phyloP scores from a whole-genome alignment of 73 alveolate genomes.

The Effrenium voratum region DNA sequence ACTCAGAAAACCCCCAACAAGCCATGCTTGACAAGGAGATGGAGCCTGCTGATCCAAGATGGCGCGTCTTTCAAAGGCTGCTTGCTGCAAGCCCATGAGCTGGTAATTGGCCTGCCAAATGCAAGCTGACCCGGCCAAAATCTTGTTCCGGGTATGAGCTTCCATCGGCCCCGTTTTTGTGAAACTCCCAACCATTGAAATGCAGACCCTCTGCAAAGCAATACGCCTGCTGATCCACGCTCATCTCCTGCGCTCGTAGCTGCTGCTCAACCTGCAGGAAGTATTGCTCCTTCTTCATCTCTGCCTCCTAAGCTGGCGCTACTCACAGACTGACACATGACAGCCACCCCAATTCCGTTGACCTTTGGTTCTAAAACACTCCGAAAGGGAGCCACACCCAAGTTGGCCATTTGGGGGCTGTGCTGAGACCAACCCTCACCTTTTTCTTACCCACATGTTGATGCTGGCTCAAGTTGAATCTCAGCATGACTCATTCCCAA shows the following conservation, averaged over 20 bases:
- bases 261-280: conserved; percentile 92
- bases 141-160: neutral
- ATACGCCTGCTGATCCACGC: conserved; percentile 87
- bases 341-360: too few species aligned
- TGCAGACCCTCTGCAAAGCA: neutral
- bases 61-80: conserved; percentile 87
- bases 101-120: conserved; percentile 63
- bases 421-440: too few species aligned
- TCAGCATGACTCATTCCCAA: too few species aligned
- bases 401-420: too few species aligned
- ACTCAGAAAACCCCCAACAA: neutral
- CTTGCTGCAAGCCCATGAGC: conserved; percentile 89
- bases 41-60: conserved; percentile 65
- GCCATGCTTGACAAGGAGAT: neutral
- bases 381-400: too few species aligned
- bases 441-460: too few species aligned
- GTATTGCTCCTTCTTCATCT: conserved; percentile 76
- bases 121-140: too few species aligned
- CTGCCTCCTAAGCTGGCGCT: conserved; percentile 70
- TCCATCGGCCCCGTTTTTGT: neutral
- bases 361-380: too few species aligned
- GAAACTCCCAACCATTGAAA: neutral
- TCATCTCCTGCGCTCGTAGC: conserved; percentile 88
- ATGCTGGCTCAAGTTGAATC: too few species aligned
- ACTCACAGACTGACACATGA: too few species aligned